Base-by-base conservation (phyloP, 2,329 filamentous ascomycete species). In the Xylaria sp. region DNA sequence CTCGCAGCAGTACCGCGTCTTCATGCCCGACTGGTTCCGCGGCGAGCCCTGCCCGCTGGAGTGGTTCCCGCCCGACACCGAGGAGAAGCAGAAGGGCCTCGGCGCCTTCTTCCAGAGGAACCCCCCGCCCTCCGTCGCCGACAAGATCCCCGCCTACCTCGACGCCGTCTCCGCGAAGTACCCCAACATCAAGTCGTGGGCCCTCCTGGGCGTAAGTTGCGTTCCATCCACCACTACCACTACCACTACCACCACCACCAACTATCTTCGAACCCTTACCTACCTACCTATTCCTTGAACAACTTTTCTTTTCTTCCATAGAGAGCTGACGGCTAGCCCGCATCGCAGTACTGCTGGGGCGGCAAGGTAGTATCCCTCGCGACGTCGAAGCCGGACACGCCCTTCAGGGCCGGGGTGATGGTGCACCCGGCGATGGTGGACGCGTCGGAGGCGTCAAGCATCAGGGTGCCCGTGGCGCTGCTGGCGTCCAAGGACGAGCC, bases 21-120 rank as follows among this genome's bases (percentile, higher is more conserved):
- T 92, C 74, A 92, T 97, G 60, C 92, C 92, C 22, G 92, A 97
- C 75, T 93, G 90, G 81, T 96, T 96, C 77, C 82, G 89, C 56
- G 92, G 90, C 70, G 80, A 83, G 61, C 88, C 90, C 1, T 75
- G 74, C 65, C 73, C 76, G 45, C 79, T 85, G 70, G 76, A 76
- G 66, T 73, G 80, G 75, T 84, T 84, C 69, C 87, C 88, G 2
- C 82, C 86, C 20, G 72, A 85, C 71, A 89, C 73, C 5, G 74
- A 82, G 4, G 85, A 90, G 63, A 87, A 90, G 73, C 72, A 83
- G 68, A 75, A 82, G 70, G 76, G 75, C 21, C 75, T 89, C 2
- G 76, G 76, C 22, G 74, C 70, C 3, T 90, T 89, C 74, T 82
- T 89, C 65, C 69, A 71, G 39, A 80, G 76, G 56, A 74, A 77